Conservation (phyloP, 306 rosid species). For the Cicer arietinum region DNA sequence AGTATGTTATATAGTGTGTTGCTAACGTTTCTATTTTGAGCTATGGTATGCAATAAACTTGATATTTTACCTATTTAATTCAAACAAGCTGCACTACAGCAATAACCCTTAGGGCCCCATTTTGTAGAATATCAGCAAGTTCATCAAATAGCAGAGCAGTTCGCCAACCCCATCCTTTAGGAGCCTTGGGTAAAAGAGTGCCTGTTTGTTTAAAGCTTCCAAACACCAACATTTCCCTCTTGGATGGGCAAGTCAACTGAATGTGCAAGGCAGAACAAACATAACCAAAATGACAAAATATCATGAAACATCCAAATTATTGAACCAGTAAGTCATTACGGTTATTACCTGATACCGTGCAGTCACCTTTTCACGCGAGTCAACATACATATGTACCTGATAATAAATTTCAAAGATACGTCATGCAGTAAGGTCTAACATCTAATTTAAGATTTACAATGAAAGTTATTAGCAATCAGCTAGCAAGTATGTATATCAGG, state of each 20-base stretch:
- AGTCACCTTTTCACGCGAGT: constrained; percentile 69
- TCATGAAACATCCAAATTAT: constrained; percentile 8
- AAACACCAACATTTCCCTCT: constrained; percentile 90
- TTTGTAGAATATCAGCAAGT: constrained; percentile 89
- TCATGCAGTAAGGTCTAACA: constrained; percentile 14
- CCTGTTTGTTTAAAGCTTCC: constrained; percentile 95
- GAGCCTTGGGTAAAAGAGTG: constrained; percentile 94
- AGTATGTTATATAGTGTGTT: neutral
- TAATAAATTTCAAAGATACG: constrained; percentile 29
- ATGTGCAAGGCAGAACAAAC: constrained; percentile 31
- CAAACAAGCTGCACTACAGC: constrained; percentile 91
- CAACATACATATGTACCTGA: constrained; percentile 82
- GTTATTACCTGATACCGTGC: constrained; percentile 89
- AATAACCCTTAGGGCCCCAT: constrained; percentile 83
- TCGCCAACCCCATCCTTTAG: constrained; percentile 99
- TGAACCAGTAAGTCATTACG: constrained; percentile 36
- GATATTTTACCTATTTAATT: constrained; percentile 39
- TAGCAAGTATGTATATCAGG: constrained; percentile 9
- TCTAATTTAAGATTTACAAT: constrained; percentile 12
- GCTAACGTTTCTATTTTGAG: neutral
- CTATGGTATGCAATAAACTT: constrained; percentile 6
- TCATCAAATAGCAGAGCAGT: constrained; percentile 90
- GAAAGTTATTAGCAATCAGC: constrained; percentile 1
- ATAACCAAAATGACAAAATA: constrained; percentile 27
- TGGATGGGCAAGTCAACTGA: constrained; percentile 90